A percentile compares a stretch with the other conserved stretches of the same genome.
Evolutionary conservation across 208 protist genomes (phyloP).

Genomic region (Wallacemonas rigidus): DNA sequence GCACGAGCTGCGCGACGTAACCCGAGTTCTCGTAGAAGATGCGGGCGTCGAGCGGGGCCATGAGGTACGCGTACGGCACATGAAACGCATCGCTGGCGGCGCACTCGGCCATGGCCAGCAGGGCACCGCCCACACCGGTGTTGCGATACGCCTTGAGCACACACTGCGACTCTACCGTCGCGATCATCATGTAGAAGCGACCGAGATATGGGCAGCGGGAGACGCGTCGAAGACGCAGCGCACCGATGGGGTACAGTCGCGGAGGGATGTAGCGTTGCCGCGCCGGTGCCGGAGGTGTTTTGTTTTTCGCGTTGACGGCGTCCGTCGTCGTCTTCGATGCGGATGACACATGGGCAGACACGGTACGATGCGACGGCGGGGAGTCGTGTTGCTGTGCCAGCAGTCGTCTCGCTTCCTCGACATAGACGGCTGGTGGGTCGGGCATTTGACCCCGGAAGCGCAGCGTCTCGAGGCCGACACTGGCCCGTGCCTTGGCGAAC

Average conservation of each 20-base stretch:
- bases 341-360: background rate
- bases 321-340: background rate
- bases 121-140: conserved; percentile 25
- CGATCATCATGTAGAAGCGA: conserved; percentile 34
- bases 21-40: conserved; percentile 43
- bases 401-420: conserved; percentile 2
- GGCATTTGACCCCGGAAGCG: conserved; percentile 17
- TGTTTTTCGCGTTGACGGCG: background rate
- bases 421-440: background rate
- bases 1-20: conserved; percentile 32
- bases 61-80: conserved; percentile 33
- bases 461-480: conserved; percentile 30
- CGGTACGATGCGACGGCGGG: background rate
- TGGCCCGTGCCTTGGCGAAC: conserved; percentile 13
- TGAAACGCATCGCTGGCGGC: conserved; percentile 38
- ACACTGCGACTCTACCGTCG: conserved; percentile 48
- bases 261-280: conserved; percentile 22
- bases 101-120: conserved; percentile 45
- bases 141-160: conserved; percentile 33
- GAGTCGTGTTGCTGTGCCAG: background rate
- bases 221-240: conserved; percentile 33
- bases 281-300: background rate
- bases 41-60: conserved; percentile 27
- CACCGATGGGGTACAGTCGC: conserved; percentile 27
- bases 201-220: conserved; percentile 27